Conservation (phyloP, 2,329 filamentous ascomycete species). For the Chaetothyriales sp. region DNA sequence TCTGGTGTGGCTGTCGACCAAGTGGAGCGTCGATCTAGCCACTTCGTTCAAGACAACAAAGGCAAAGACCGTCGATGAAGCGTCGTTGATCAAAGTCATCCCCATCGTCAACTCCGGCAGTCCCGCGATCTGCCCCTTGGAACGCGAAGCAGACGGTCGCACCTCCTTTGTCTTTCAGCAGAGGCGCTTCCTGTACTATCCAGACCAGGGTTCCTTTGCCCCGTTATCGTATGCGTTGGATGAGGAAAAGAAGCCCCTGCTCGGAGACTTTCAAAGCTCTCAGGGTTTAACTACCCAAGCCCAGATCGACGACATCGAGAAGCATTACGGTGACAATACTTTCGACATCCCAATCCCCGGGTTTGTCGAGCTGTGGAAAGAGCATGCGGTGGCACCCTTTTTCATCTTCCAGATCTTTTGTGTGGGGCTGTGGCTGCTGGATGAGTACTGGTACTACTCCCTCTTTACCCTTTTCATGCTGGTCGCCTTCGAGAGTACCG, state of each 20-base stretch:
- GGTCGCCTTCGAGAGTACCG: slow-evolving; percentile 91
- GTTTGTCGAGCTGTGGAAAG: slow-evolving; percentile 91
- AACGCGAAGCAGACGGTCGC: slow-evolving; percentile 61
- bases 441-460: slow-evolving; percentile 99
- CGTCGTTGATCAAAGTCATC: slow-evolving; percentile 81
- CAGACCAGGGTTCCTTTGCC: slow-evolving; percentile 58
- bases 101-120: slow-evolving; percentile 79
- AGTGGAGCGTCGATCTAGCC: slow-evolving; percentile 87
- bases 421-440: slow-evolving; percentile 93
- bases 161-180: slow-evolving; percentile 95
- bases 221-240: slow-evolving; percentile 78
- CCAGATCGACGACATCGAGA: slow-evolving; percentile 67
- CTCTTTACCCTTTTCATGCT: slow-evolving; percentile 98
- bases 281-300: slow-evolving; percentile 58
- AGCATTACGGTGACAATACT: slow-evolving; percentile 90
- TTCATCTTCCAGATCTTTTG: slow-evolving; percentile 99
- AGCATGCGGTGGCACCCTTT: slow-evolving; percentile 96
- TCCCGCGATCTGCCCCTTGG: slow-evolving; percentile 71
- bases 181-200: slow-evolving; percentile 78
- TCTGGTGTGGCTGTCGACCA: slow-evolving; percentile 85
- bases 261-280: slow-evolving; percentile 66
- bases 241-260: slow-evolving; percentile 62
- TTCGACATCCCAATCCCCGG: slow-evolving; percentile 97
- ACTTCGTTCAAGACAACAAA: slow-evolving; percentile 66
- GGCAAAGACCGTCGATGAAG: slow-evolving; percentile 56